Conservation (phyloP, 176 grass and related monocot species). For the Saccharum officinarum region DNA sequence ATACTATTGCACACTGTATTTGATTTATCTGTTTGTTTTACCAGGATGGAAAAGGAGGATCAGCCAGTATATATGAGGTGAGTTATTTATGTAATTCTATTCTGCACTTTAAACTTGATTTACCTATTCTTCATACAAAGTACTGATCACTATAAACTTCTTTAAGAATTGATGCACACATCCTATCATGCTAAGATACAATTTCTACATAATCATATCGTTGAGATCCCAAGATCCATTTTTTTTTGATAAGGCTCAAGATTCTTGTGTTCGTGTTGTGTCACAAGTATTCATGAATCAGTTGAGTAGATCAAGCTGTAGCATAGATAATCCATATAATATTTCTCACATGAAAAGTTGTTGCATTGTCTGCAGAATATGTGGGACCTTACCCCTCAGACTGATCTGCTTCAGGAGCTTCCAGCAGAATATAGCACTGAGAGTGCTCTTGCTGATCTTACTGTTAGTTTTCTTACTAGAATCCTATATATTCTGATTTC, state of each 20-base stretch:
- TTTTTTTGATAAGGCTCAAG: neutral
- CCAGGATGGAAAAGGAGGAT: slow-evolving; percentile 25
- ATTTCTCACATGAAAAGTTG: neutral
- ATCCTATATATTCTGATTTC: slow-evolving; percentile 7
- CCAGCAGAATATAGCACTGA: slow-evolving; percentile 57
- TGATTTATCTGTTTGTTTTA: slow-evolving; percentile 6
- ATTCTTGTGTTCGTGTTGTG: neutral
- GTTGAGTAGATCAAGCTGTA: neutral
- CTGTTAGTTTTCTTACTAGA: slow-evolving; percentile 46
- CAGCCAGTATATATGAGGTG: slow-evolving; percentile 31
- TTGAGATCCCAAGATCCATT: neutral
- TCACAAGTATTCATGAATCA: neutral
- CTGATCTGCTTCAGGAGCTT: slow-evolving; percentile 39
- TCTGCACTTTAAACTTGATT: neutral
- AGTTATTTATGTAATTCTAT: neutral
- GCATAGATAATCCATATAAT: neutral
- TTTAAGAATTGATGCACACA: neutral
- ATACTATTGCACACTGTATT: neutral
- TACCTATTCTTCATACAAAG: neutral
- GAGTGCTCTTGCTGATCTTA: slow-evolving; percentile 51
- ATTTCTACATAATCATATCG: neutral
- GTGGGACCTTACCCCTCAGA: slow-evolving; percentile 54
- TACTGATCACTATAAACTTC: neutral
- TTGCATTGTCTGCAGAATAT: slow-evolving; percentile 44
- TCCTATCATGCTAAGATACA: neutral